Conservation (phyloP, 2,329 filamentous ascomycete species). For the Thelonectria rubi region DNA sequence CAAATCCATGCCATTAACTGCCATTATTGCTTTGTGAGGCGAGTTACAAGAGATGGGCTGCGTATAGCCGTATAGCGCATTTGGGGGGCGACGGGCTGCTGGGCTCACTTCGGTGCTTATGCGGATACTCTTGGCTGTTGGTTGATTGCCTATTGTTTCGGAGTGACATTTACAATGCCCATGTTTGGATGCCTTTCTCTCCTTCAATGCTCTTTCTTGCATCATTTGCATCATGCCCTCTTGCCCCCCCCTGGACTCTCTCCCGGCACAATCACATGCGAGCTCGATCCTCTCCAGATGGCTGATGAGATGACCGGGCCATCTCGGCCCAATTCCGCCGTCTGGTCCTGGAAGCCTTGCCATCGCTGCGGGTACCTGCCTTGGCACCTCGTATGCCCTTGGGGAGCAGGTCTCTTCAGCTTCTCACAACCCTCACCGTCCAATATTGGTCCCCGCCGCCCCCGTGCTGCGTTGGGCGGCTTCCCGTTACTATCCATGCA, state of each 20-base stretch:
- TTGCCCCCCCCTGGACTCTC: background rate
- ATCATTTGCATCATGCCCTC: too few species aligned
- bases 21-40: background rate
- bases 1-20: too few species aligned
- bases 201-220: too few species aligned
- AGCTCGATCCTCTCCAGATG: conserved; percentile 10
- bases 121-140: conserved; percentile 25
- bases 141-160: conserved; percentile 23
- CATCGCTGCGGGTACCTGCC: background rate
- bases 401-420: background rate
- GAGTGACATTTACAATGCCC: conserved; percentile 20
- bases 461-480: too few species aligned
- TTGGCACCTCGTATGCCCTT: conserved; percentile 2
- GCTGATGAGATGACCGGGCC: conserved; percentile 13
- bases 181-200: conserved; percentile 6
- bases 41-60: background rate
- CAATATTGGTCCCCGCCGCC: too few species aligned
- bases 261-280: conserved; percentile 34
- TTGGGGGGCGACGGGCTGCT: background rate
- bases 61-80: background rate
- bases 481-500: too few species aligned
- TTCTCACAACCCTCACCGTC: conserved; percentile 7
- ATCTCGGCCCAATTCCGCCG: conserved; percentile 32
- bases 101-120: conserved; percentile 42
- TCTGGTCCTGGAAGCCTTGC: background rate